Evolutionary conservation across 352 stramenopile species (phyloP), one percentile per base, ranked within the genome.

Genomic region (Phytophthora brassicae): DNA sequence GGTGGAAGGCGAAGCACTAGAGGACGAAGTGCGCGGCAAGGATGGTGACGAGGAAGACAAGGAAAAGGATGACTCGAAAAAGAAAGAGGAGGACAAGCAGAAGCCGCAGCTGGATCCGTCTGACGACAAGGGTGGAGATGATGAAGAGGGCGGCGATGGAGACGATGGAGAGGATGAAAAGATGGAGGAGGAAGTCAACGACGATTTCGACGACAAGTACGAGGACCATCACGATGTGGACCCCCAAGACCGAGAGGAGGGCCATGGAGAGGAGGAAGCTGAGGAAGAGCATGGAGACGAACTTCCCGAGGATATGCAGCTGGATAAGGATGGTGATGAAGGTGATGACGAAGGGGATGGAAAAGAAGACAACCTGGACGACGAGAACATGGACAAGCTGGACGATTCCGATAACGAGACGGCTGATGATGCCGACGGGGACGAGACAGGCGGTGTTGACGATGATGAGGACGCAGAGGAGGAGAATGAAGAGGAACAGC

Each of bases 11-110:
- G 76, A 96, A 49, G 73, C 85, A 12, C 59, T 96, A 2, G 85
- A 96, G 42, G 88, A 97, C 60, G 90, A 97, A 64, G 90, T 97
- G 16, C 87, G 88, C 19, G 85, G 83, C 36, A 96, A 97, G 63
- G 86, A 95, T 28, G 88, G 91, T 84, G 90, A 90, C 57, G 81
- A 96, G 54, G 81, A 96, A 16, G 70, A 88, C 17, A 75, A 96
- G 31, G 68, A 88, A 16, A 75, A 96, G 31, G 78, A 94, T 50
- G 74, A 95, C 16, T 55, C 52, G 43, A 49, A 88, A 7, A 74
- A 79, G 45, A 64, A 79, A 36, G 70, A 77, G 35, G 70, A 84
- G 9, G 66, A 86, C 9, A 69, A 81, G 24, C 60, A 73, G 5
- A 77, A 92, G 55, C 70, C 81, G 29, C 77, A 92, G 19, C 57